Evolutionary conservation across 2,329 filamentous ascomycete species (phyloP), one percentile per base, ranked within the genome.

Genomic region (Pseudopithomyces chartarum): DNA sequence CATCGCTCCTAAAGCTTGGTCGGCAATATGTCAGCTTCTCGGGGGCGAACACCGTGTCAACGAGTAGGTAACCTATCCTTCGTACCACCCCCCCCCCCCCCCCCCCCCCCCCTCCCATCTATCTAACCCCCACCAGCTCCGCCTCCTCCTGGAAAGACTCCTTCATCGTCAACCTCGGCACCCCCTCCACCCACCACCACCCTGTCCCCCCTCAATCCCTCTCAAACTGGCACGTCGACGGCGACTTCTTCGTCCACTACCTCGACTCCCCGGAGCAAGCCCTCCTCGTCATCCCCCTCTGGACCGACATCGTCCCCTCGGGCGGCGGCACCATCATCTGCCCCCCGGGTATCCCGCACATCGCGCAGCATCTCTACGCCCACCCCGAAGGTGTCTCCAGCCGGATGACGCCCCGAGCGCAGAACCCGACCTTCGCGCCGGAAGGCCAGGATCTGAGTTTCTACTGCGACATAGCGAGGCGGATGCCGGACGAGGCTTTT

Each of bases 231-330:
- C 88, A 90, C 72, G 85, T 89, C 17, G 87, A 90, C 72, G 87
- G 88, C 8, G 87, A 90, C 63, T 90, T 89, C 72, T 90, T 90
- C 69, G 81, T 88, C 5, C 88, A 90, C 76, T 91, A 87, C 62
- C 82, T 91, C 34, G 88, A 90, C 68, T 87, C 84, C 19, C 85
- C 85, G 0, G 88, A 91, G 75, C 88, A 91, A 71, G 88, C 80
- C 0, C 74, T 90, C 13, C 79, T 90, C 1, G 86, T 90, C 12
- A 89, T 89, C 39, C 87, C 88, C 1, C 72, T 90, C 5, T 90
- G 87, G 76, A 86, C 81, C 0, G 87, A 90, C 66, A 84, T 90
- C 50, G 74, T 77, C 8, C 73, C 83, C 0, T 79, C 81, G 33
- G 87, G 85, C 5, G 88, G 88, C 23, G 88, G 85, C 3, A 90